Evolutionary conservation across 2,329 filamentous ascomycete species (phyloP).

Genomic region (Aspergillus proliferans): DNA sequence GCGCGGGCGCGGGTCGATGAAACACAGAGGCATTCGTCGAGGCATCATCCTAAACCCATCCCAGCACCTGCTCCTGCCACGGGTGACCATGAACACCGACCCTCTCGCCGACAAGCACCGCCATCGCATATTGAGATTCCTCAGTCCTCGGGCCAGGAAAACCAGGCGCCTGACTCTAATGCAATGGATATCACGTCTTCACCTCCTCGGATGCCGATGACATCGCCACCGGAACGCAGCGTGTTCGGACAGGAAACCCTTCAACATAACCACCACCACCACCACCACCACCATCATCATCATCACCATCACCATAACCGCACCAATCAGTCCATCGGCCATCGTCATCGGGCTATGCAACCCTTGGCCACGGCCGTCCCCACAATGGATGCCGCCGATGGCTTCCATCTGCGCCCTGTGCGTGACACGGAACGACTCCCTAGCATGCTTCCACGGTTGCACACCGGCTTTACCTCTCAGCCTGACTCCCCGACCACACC

Average conservation of each 20-base stretch:
- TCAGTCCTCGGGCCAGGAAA: slow-evolving; percentile 47
- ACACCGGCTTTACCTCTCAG: slow-evolving; percentile 70
- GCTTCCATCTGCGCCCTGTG: slow-evolving; percentile 68
- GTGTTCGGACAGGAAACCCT: slow-evolving; percentile 49
- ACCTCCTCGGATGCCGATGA: slow-evolving; percentile 57
- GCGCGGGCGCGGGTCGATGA: slow-evolving; percentile 84
- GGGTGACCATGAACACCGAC: slow-evolving; percentile 52
- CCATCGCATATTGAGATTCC: slow-evolving; percentile 80
- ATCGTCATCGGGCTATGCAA: slow-evolving; percentile 55
- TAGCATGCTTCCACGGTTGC: slow-evolving; percentile 68
- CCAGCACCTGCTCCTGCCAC: slow-evolving; percentile 24
- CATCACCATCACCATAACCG: slow-evolving; percentile 44
- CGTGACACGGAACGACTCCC: slow-evolving; percentile 76
- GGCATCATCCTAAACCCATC: slow-evolving; percentile 23
- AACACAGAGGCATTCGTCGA: slow-evolving; percentile 47
- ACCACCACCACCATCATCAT: not conserved
- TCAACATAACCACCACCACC: not conserved
- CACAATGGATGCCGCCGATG: slow-evolving; percentile 62
- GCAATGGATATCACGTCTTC: slow-evolving; percentile 58
- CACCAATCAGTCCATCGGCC: slow-evolving; percentile 38
- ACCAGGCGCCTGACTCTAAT: slow-evolving; percentile 43
- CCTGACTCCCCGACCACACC: slow-evolving; percentile 88
- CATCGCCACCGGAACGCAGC: slow-evolving; percentile 66
- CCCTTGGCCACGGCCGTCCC: slow-evolving; percentile 62
- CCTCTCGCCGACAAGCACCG: slow-evolving; percentile 69